Conservation (phyloP, 2,329 filamentous ascomycete genomes). For the Paraconiothyrium sp. region DNA sequence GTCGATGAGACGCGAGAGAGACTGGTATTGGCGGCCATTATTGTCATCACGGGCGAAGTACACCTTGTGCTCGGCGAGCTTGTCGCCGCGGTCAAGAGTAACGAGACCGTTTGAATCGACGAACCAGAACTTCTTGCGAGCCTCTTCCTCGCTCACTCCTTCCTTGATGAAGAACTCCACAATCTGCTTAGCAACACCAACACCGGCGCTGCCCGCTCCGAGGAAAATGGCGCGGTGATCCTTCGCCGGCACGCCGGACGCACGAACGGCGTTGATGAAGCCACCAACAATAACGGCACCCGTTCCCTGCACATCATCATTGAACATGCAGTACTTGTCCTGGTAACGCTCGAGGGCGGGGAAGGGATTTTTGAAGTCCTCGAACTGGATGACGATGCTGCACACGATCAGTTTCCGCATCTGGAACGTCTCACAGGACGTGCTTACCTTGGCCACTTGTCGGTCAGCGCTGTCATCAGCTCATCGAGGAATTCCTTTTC, state of each 20-base stretch:
- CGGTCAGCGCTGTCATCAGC: constrained; percentile 90
- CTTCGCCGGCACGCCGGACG: constrained; percentile 83
- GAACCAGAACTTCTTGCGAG: constrained; percentile 92
- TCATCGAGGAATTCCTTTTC: constrained; percentile 96
- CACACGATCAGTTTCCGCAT: constrained; percentile 41
- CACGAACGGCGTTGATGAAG: constrained; percentile 78
- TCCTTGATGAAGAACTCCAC: constrained; percentile 96
- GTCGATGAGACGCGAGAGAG: constrained; percentile 89
- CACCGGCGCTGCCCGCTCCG: constrained; percentile 93
- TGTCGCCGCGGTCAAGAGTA: constrained; percentile 90
- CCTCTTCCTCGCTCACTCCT: constrained; percentile 86
- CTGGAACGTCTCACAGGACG: constrained; percentile 6
- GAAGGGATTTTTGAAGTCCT: constrained; percentile 98
- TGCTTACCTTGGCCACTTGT: constrained; percentile 73
- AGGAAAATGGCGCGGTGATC: constrained; percentile 97
- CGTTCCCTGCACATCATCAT: constrained; percentile 97
- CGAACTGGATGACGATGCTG: constrained; percentile 86
- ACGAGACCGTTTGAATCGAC: constrained; percentile 97
- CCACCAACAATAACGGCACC: constrained; percentile 93
- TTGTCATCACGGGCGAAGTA: constrained; percentile 74
- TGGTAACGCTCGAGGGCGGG: constrained; percentile 91
- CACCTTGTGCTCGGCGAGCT: constrained; percentile 85
- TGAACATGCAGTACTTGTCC: constrained; percentile 92
- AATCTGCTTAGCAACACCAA: constrained; percentile 97
- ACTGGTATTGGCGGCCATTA: constrained; percentile 73